phyloP scores from a whole-genome alignment of 768 basidiomycete genomes.

The Amanita jacksonii region DNA sequence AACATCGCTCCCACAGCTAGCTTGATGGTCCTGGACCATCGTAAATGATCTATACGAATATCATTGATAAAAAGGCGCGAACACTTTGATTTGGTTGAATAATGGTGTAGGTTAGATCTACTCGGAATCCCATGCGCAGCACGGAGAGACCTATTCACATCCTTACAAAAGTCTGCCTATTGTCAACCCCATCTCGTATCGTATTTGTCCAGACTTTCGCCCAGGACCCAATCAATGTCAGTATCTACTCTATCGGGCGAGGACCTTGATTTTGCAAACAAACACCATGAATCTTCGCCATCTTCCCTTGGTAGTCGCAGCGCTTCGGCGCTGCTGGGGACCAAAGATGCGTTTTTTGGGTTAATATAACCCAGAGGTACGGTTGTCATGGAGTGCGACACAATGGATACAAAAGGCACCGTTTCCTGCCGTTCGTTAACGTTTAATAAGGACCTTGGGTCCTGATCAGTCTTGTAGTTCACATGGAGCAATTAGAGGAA shows the following conservation, averaged over 20 bases:
- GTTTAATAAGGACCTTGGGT: slow-evolving; percentile 1
- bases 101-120: too few species aligned
- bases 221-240: slow-evolving; percentile 10
- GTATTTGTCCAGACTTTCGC: slow-evolving; percentile 20
- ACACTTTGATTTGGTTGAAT: too few species aligned
- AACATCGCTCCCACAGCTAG: too few species aligned
- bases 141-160: background rate
- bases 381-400: slow-evolving; percentile 6
- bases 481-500: too few species aligned
- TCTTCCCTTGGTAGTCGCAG: slow-evolving; percentile 4
- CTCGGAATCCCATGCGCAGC: too few species aligned
- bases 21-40: too few species aligned
- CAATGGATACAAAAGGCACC: slow-evolving; percentile 5
- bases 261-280: background rate
- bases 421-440: background rate
- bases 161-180: background rate
- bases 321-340: slow-evolving; percentile 1
- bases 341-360: slow-evolving; percentile 3
- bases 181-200: slow-evolving; percentile 22
- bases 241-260: background rate
- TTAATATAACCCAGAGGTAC: slow-evolving; percentile 8
- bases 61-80: too few species aligned
- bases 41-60: too few species aligned
- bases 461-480: too few species aligned
- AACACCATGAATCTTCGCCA: slow-evolving; percentile 8